Base-by-base conservation (phyloP, 768 basidiomycete species). In the Paxillus rubicundulus region DNA sequence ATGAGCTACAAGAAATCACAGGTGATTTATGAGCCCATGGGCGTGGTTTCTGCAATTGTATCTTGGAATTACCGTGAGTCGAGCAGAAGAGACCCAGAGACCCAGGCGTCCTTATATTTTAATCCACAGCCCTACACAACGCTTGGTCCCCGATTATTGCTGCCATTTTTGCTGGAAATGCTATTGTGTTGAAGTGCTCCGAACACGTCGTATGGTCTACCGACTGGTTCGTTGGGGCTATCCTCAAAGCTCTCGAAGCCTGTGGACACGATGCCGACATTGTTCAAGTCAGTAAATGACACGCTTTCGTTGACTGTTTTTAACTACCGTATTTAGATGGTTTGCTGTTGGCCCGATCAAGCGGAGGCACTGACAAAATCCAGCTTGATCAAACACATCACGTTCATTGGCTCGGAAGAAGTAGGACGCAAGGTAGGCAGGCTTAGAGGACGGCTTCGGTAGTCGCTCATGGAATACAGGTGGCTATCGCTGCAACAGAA, bases 131-230 rank as follows among this genome's bases (percentile, higher is more conserved):
- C 32, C 72, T 98, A 51, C 96, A 98, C 70, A 98, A 98, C 64
- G 82, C 89, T 1, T 88, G 93, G 80, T 94, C 92, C 1, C 96
- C 96, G 2, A 92, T 99, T 52, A 74, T 98, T 28, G 92, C 96
- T 6, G 80, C 87, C 9, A 77, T 99, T 36, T 96, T 97, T 67
- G 77, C 94, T 8, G 97, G 96, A 5, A 96, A 98, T 64, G 85
- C 80, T 20, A 75, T 96, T 40, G 86, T 98, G 4, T 74, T 98
- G 36, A 98, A 98, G 69, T 95, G 91, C 61, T 92, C 89, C 5
- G 92, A 95, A 62, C 79, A 91, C 52, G 96, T 98, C 34, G 78
- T 92, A 12, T 99, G 96, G 95, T 92, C 90, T 2, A 86, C 90
- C 0, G 76, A 68, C 17, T 91, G 85, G 85, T 96, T 90, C 60